These are phyloP conservation scores for Kalmanozyma brasiliensis DNA, from an alignment of 1,284 basidiomycete genomes.

Conservation along the genomic window DNA sequence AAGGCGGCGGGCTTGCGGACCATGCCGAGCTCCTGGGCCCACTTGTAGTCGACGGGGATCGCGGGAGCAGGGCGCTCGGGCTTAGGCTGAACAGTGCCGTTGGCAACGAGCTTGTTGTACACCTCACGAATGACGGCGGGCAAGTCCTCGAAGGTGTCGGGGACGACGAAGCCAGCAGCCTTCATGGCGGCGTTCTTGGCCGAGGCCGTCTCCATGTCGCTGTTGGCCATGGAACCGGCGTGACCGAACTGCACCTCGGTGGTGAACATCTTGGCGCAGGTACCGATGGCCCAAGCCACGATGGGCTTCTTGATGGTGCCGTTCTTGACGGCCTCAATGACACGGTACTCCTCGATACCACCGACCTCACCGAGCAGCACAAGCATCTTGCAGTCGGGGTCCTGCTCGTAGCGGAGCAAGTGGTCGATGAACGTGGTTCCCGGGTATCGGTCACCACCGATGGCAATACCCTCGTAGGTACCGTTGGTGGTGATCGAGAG, in stretches of 20 bases:
- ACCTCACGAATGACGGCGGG: slow-evolving; percentile 84
- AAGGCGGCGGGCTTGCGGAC: slow-evolving; percentile 99
- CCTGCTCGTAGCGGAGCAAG: slow-evolving; percentile 94
- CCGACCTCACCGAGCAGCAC: slow-evolving; percentile 98
- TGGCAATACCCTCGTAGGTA: slow-evolving; percentile 99
- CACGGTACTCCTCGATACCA: slow-evolving; percentile 98
- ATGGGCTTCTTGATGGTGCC: slow-evolving; percentile 97
- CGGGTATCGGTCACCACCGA: slow-evolving; percentile 98
- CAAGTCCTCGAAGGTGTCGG: slow-evolving; percentile 96
- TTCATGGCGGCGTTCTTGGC: slow-evolving; percentile 97
- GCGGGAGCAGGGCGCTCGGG: slow-evolving; percentile 88
- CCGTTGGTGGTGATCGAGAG: slow-evolving; percentile 96
- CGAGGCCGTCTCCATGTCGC: slow-evolving; percentile 94
- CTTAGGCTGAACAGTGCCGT: slow-evolving; percentile 78
- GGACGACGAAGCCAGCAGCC: slow-evolving; percentile 93
- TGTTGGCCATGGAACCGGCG: slow-evolving; percentile 98
- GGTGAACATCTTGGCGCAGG: slow-evolving; percentile 99
- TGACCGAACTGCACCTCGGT: slow-evolving; percentile 99
- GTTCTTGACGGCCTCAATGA: slow-evolving; percentile 95
- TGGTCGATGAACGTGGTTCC: slow-evolving; percentile 99
- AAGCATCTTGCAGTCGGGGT: slow-evolving; percentile 98
- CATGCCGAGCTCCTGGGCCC: slow-evolving; percentile 95
- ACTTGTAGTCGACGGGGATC: slow-evolving; percentile 99
- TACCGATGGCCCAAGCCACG: slow-evolving; percentile 99
- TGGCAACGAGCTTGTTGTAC: slow-evolving; percentile 83